These are phyloP conservation scores for Aspergillus quadrilineatus DNA, from an alignment of 2,329 filamentous ascomycete genomes.

Conservation along the genomic window DNA sequence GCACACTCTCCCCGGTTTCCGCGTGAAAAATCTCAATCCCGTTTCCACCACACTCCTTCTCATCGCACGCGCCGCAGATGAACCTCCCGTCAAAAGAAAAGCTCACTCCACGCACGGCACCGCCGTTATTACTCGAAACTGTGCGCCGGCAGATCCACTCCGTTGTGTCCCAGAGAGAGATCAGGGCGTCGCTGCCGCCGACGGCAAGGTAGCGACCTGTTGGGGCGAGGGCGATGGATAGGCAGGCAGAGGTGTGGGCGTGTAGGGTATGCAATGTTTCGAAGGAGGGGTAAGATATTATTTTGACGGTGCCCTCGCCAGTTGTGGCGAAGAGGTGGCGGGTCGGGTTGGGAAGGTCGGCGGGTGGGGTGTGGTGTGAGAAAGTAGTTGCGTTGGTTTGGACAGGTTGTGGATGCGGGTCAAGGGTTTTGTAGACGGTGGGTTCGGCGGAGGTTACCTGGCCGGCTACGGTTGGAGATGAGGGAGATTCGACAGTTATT, in stretches of 20 bases:
- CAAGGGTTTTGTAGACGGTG: conserved; percentile 40
- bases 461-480: conserved; percentile 33
- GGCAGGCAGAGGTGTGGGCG: conserved; percentile 51
- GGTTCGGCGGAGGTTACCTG: conserved; percentile 22
- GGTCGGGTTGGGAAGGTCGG: conserved; percentile 34
- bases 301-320: conserved; percentile 50
- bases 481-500: conserved; percentile 43
- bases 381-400: conserved; percentile 52
- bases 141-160: conserved; percentile 53
- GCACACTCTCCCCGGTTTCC: conserved; percentile 50
- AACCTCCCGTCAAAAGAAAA: conserved; percentile 54
- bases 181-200: conserved; percentile 50
- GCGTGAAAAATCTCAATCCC: conserved; percentile 53
- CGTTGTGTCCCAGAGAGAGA: conserved; percentile 52
- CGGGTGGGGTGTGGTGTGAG: conserved; percentile 42
- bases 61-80: conserved; percentile 50
- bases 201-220: conserved; percentile 51
- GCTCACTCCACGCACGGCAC: conserved; percentile 48
- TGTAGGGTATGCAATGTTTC: conserved; percentile 45
- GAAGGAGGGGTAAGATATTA: conserved; percentile 49
- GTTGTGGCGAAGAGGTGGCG: conserved; percentile 48
- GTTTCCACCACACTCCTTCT: conserved; percentile 43
- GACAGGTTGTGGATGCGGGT: conserved; percentile 45
- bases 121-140: conserved; percentile 45
- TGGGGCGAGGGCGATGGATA: conserved; percentile 47